phyloP scores from a whole-genome alignment of 1,284 basidiomycete genomes.

The Pseudozyma tsukubaensis region DNA sequence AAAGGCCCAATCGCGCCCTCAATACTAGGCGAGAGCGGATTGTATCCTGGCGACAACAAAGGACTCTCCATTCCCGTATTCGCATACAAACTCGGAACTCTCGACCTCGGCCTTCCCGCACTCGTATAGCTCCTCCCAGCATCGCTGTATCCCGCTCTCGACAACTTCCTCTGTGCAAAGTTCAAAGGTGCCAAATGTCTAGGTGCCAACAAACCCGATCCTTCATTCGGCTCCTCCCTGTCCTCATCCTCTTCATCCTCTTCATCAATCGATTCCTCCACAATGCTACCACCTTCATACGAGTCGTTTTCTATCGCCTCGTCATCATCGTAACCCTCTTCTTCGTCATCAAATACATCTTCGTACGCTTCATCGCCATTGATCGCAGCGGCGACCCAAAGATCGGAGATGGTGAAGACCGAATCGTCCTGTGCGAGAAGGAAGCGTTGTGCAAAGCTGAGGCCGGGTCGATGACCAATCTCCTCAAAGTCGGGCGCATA shows the following conservation, averaged over 20 bases:
- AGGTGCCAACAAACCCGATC: conserved; percentile 38
- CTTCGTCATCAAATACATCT: conserved; percentile 73
- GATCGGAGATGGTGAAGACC: conserved; percentile 86
- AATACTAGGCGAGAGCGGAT: conserved; percentile 17
- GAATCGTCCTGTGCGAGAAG: conserved; percentile 83
- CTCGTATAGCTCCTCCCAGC: conserved; percentile 31
- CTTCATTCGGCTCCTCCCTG: conserved; percentile 24
- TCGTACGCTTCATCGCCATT: conserved; percentile 78
- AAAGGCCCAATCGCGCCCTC: conserved; percentile 7
- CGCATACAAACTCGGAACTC: conserved; percentile 57
- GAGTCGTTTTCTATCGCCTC: conserved; percentile 17
- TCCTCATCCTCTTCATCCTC: conserved; percentile 41
- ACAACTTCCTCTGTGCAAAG: conserved; percentile 60
- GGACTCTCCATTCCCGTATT: conserved; percentile 59
- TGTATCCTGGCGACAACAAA: conserved; percentile 22
- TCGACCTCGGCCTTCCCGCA: conserved; percentile 38
- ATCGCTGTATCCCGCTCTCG: conserved; percentile 33
- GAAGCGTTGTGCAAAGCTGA: conserved; percentile 78
- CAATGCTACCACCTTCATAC: conserved; percentile 23
- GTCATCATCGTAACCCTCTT: conserved; percentile 57
- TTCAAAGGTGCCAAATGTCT: conserved; percentile 61
- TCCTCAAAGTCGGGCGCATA: conserved; percentile 65
- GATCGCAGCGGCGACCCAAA: conserved; percentile 93
- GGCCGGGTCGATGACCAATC: conserved; percentile 41
- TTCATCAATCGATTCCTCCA: conserved; percentile 66